Base-by-base conservation (phyloP, 495 filamentous ascomycete species). In the Xylaria curta region DNA sequence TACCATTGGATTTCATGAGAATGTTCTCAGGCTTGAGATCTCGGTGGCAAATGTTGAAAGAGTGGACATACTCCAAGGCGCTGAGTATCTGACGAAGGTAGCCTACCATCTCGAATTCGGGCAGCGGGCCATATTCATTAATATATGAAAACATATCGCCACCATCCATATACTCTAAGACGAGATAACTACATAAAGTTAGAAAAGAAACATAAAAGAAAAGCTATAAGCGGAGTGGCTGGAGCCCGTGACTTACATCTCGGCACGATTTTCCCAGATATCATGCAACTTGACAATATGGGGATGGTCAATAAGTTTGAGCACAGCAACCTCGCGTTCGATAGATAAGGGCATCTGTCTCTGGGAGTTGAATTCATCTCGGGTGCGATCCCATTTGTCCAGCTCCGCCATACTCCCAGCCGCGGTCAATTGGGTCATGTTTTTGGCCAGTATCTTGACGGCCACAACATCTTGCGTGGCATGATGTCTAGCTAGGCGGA, bases 11-110 rank as follows among this genome's bases (percentile, higher is more conserved):
- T 69, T 94, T 93, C 36, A 99, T 80, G 19, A 99, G 85, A 49
- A 99, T 97, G 75, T 99, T 99, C 81, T 99, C 96, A 0, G 94
- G 96, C 82, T 99, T 99, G 42, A 99, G 83, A 72, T 99, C 96
- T 33, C 96, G 92, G 77, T 99, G 96, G 79, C 94, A 97, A 71
- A 99, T 97, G 75, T 93, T 91, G 83, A 98, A 91, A 6, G 92
- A 89, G 80, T 99, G 97, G 74, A 94, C 95, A 82, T 97, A 97
- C 9, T 93, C 90, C 40, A 99, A 84, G 0, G 91, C 97, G n/a
- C 91, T 91, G 73, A 98, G 91, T 31, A 99, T 92, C 81, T 99
- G 96, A 26, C 95, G 92, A 78, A 97, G 98, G 68, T 94, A 89
- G 73, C 87, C 91, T 49, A 98, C 87, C 5, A 92, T 92, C 77